Evolutionary conservation across 306 rosid genomes (phyloP).

Genomic region (Alnus rubra): DNA sequence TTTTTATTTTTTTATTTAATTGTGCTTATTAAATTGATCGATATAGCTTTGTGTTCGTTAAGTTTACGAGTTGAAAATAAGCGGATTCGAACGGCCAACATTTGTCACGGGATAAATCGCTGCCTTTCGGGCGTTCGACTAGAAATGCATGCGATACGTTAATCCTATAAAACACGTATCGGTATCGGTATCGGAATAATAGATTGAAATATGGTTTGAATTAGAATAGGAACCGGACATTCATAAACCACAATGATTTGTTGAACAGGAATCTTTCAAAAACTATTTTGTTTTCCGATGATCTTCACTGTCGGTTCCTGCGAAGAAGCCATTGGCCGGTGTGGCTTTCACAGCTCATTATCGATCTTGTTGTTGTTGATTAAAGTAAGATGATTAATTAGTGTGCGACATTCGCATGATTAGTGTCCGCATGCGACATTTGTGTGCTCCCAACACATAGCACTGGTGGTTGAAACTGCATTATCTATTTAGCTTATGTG

Average conservation of each 20-base stretch:
- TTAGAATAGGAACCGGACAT: background rate
- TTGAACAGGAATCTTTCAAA: background rate
- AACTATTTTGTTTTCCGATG: background rate
- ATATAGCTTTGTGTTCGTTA: too few relatives aligned
- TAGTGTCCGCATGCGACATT: background rate
- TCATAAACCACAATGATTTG: slow-evolving; percentile 2
- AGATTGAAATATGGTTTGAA: too few relatives aligned
- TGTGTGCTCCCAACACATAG: background rate
- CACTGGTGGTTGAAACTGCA: slow-evolving; percentile 13
- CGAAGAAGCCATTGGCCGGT: slow-evolving; percentile 15
- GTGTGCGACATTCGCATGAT: slow-evolving; percentile 3
- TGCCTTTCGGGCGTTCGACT: too few relatives aligned
- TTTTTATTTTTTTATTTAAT: too few relatives aligned
- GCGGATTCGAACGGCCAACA: too few relatives aligned
- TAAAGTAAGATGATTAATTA: background rate
- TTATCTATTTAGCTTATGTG: background rate
- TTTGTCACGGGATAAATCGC: too few relatives aligned
- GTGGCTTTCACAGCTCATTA: background rate
- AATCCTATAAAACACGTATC: too few relatives aligned
- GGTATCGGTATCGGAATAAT: background rate
- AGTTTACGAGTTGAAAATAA: too few relatives aligned
- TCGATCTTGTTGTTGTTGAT: background rate
- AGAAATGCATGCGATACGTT: too few relatives aligned
- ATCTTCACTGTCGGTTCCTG: background rate
- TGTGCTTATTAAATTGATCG: too few relatives aligned